Percentiles rank a stretch among this genome's conserved stretches.
Evolutionary conservation across 164 flowering plant genomes (phyloP).

Genomic region (Annona squamosa): DNA sequence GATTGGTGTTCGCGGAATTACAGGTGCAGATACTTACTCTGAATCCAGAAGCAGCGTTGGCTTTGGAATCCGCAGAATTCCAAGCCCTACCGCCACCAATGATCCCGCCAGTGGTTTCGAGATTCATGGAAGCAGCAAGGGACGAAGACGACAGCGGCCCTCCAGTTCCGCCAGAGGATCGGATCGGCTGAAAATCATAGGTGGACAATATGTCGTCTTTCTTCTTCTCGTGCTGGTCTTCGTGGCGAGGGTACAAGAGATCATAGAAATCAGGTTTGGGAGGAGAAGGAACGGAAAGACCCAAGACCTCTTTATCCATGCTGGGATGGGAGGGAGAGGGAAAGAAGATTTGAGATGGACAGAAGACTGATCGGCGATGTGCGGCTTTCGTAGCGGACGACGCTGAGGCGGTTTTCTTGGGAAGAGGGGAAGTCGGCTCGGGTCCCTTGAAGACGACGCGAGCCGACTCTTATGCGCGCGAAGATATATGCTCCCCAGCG

Average conservation of each 20-base stretch:
- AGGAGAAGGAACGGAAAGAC: constrained; percentile 37
- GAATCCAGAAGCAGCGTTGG: constrained; percentile 15
- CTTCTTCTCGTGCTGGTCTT: constrained; percentile 24
- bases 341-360: too few relatives aligned
- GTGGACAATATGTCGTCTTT: constrained; percentile 67
- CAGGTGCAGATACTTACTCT: constrained; percentile 24
- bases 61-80: constrained; percentile 46
- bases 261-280: constrained; percentile 46
- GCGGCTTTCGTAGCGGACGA: not conserved
- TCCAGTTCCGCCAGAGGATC: constrained; percentile 23
- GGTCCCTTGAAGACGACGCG: constrained; percentile 31
- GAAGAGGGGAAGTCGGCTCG: not conserved
- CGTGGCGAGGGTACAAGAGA: constrained; percentile 37
- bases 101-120: constrained; percentile 19
- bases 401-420: not conserved
- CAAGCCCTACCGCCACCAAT: constrained; percentile 39
- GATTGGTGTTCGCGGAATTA: not conserved
- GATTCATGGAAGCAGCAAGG: constrained; percentile 10
- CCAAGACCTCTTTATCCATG: constrained; percentile 97
- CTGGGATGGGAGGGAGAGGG: constrained; percentile 27
- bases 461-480: not conserved
- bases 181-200: constrained; percentile 84
- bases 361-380: too few relatives aligned
- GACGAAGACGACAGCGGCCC: constrained; percentile 2
- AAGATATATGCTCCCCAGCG: not conserved